phyloP scores from a whole-genome alignment of 2,329 filamentous ascomycete genomes.

The Colletotrichum paranaense region DNA sequence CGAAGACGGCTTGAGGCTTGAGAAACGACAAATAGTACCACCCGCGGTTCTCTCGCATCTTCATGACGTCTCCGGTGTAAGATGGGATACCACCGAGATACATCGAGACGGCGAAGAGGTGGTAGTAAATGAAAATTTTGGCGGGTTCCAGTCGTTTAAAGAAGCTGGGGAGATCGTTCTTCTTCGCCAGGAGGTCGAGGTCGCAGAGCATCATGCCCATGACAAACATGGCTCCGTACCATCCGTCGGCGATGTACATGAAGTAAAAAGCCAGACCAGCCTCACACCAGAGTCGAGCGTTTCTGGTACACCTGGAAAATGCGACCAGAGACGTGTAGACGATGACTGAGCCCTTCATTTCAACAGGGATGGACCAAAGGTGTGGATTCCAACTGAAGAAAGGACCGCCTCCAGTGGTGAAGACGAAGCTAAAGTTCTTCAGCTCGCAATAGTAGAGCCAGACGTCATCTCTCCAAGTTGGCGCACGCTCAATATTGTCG shows the following conservation, averaged over 20 bases:
- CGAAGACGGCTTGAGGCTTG: conserved; percentile 73
- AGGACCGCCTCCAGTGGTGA: conserved; percentile 52
- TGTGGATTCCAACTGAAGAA: conserved; percentile 63
- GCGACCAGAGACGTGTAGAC: conserved; percentile 65
- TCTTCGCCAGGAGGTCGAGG: conserved; percentile 52
- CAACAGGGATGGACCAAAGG: conserved; percentile 72
- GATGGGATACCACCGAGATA: conserved; percentile 44
- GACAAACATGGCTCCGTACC: conserved; percentile 49
- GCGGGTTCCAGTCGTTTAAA: conserved; percentile 57
- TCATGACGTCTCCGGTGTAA: conserved; percentile 12
- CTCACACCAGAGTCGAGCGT: conserved; percentile 45
- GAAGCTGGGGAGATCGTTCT: conserved; percentile 60
- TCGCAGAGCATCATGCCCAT: conserved; percentile 47
- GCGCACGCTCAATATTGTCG: conserved; percentile 49
- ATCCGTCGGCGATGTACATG: conserved; percentile 47
- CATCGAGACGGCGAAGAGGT: conserved; percentile 48
- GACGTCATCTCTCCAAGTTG: conserved; percentile 59
- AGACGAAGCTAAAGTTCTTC: conserved; percentile 51
- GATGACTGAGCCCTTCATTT: conserved; percentile 72
- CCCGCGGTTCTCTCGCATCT: conserved; percentile 20
- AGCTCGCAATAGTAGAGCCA: conserved; percentile 62
- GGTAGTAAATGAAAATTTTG: conserved; percentile 61
- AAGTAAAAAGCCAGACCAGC: conserved; percentile 47
- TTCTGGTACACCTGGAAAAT: conserved; percentile 47
- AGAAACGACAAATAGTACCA: conserved; percentile 49